These are phyloP conservation scores for Diplosphaera chodatii DNA, from an alignment of 139 green algal genomes.

Conservation along the genomic window DNA sequence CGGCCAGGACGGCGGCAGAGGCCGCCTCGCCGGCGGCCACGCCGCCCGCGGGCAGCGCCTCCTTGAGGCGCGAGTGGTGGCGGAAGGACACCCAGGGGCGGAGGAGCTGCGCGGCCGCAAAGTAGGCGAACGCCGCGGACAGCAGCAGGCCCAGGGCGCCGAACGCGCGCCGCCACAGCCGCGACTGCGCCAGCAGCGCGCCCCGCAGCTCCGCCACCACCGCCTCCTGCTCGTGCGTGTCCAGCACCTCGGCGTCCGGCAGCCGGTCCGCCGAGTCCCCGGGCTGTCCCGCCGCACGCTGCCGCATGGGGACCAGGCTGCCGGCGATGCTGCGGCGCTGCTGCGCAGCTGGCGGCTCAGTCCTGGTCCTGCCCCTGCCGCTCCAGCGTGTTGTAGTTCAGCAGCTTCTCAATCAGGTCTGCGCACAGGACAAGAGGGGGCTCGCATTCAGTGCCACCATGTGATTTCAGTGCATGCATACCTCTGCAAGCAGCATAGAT, in stretches of 20 bases:
- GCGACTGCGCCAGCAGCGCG: neutral
- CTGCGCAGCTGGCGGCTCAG: neutral
- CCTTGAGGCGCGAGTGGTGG: neutral
- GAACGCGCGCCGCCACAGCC: neutral
- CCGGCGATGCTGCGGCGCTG: no score
- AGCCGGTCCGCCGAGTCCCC: neutral
- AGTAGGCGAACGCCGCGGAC: neutral
- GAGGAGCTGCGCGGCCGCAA: neutral
- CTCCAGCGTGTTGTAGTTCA: conserved; percentile 96
- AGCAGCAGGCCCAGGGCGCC: neutral
- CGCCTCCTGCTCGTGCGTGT: neutral
- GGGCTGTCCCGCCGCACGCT: neutral
- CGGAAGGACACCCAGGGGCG: neutral
- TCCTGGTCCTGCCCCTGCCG: conserved; percentile 13
- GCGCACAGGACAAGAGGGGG: no score
- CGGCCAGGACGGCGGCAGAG: neutral
- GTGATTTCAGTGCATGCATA: no score
- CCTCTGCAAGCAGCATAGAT: no score
- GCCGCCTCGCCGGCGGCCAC: neutral
- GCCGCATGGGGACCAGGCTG: no score
- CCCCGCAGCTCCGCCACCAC: neutral
- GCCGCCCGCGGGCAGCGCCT: neutral
- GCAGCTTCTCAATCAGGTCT: conserved; percentile 98
- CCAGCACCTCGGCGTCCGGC: neutral
- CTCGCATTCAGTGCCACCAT: no score